A percentile compares a stretch with the other conserved stretches of the same genome.
phyloP scores from a whole-genome alignment of 2,329 filamentous ascomycete species.

The Neurospora sp. region DNA sequence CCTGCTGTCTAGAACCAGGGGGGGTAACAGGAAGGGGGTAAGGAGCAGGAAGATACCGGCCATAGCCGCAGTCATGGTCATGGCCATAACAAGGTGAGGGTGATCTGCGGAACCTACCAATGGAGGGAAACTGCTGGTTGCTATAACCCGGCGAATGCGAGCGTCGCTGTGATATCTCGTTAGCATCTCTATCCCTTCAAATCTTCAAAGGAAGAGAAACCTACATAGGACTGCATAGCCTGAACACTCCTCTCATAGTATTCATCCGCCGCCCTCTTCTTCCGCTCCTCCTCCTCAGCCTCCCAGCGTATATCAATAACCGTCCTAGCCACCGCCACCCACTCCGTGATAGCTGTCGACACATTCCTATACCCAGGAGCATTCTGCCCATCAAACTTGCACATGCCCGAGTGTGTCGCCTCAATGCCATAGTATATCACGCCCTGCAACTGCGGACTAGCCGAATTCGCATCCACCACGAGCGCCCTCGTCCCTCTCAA shows the following conservation, averaged over 20 bases:
- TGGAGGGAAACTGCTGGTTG: neutral
- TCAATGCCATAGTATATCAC: slow-evolving; percentile 68
- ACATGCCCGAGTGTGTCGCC: slow-evolving; percentile 61
- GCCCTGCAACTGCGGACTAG: slow-evolving; percentile 57
- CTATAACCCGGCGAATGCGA: neutral
- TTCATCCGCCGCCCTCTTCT: slow-evolving; percentile 32
- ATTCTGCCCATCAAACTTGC: slow-evolving; percentile 55
- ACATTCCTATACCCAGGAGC: slow-evolving; percentile 54
- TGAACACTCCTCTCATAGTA: slow-evolving; percentile 29
- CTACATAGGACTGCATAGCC: slow-evolving; percentile 29
- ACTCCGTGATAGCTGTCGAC: slow-evolving; percentile 38
- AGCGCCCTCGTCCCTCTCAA: slow-evolving; percentile 50
- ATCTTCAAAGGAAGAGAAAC: slow-evolving; percentile 4
- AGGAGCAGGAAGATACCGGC: neutral
- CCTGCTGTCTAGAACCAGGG: neutral
- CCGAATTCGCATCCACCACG: slow-evolving; percentile 61
- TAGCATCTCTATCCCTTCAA: neutral
- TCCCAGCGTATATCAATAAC: slow-evolving; percentile 49
- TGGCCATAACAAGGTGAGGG: neutral
- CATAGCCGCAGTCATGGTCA: neutral
- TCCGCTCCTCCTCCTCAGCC: slow-evolving; percentile 45
- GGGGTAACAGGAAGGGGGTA: neutral
- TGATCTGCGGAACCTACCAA: slow-evolving; percentile 13
- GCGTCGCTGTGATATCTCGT: neutral
- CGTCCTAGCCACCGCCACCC: slow-evolving; percentile 42